Percentiles rank a stretch among this genome's conserved stretches.
phyloP scores from a whole-genome alignment of 2,329 filamentous ascomycete genomes.

The Penicillium vulpinum region DNA sequence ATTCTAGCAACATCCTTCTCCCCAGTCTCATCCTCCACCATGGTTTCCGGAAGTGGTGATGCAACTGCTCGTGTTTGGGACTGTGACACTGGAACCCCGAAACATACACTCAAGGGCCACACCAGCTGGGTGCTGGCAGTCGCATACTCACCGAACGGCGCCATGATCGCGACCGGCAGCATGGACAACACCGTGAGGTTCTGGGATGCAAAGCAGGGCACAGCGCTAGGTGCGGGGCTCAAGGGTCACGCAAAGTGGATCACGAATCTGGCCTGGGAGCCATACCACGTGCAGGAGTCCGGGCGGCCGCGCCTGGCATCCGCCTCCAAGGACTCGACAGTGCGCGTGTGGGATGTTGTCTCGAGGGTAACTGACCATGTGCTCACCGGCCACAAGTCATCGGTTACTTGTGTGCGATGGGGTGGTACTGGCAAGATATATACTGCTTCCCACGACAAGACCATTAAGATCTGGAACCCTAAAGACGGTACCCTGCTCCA shows the following conservation, averaged over 20 bases:
- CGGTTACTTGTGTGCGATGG: slow-evolving; percentile 90
- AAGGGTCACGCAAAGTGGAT: slow-evolving; percentile 90
- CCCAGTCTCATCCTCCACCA: slow-evolving; percentile 69
- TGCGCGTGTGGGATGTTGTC: slow-evolving; percentile 82
- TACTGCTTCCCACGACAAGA: slow-evolving; percentile 86
- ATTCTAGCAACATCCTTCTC: slow-evolving; percentile 87
- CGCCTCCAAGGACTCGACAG: slow-evolving; percentile 84
- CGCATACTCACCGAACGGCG: slow-evolving; percentile 81
- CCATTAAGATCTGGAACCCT: slow-evolving; percentile 85
- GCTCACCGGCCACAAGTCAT: slow-evolving; percentile 83
- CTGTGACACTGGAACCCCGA: slow-evolving; percentile 86
- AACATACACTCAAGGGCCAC: slow-evolving; percentile 83
- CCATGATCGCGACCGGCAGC: slow-evolving; percentile 79
- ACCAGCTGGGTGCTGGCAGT: slow-evolving; percentile 87
- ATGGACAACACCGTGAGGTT: slow-evolving; percentile 91
- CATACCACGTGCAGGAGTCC: slow-evolving; percentile 76
- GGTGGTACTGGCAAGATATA: slow-evolving; percentile 85
- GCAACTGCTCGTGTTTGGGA: slow-evolving; percentile 93
- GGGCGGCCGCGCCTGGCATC: slow-evolving; percentile 80
- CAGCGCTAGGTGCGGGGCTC: slow-evolving; percentile 67
- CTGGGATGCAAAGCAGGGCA: slow-evolving; percentile 83
- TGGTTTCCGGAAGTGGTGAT: slow-evolving; percentile 89
- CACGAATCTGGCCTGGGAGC: slow-evolving; percentile 86
- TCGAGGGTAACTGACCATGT: slow-evolving; percentile 77
- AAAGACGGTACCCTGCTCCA: slow-evolving; percentile 75